These are phyloP conservation scores for Raphanus hybrid DNA, from an alignment of 441 rosid genomes.

Conservation along the genomic window DNA sequence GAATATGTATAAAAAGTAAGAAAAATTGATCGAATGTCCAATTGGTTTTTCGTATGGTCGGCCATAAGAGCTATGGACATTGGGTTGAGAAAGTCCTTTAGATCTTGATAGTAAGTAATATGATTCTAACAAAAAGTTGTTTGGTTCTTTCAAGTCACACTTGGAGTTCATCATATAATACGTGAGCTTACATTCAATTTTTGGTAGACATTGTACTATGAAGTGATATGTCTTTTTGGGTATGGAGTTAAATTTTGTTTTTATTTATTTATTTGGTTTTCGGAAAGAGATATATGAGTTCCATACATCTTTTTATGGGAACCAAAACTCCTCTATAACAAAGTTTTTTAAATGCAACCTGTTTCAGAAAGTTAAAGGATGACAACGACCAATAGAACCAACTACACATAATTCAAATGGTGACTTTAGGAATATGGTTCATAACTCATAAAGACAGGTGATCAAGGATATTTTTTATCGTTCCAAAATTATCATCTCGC, in stretches of 20 bases:
- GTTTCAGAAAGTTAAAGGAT: background rate
- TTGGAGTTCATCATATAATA: background rate
- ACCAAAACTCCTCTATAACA: background rate
- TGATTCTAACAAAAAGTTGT: background rate
- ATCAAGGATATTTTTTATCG: background rate
- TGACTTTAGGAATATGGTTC: background rate
- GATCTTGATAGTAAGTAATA: background rate
- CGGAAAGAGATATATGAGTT: background rate
- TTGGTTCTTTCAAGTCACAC: background rate
- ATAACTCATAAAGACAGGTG: background rate
- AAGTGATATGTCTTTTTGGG: background rate
- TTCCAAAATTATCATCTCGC: background rate
- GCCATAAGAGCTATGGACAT: background rate
- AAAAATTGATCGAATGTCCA: background rate
- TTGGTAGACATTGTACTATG: background rate
- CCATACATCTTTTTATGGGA: background rate
- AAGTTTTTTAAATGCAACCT: background rate
- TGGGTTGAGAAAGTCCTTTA: background rate
- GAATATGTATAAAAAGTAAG: background rate
- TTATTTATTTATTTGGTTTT: background rate
- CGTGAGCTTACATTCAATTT: background rate
- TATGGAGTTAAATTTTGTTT: background rate
- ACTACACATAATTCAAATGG: background rate
- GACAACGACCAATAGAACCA: background rate
- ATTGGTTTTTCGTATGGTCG: background rate